Evolutionary conservation across 345 rosid species (phyloP).

Genomic region (Conringia planisiliqua): DNA sequence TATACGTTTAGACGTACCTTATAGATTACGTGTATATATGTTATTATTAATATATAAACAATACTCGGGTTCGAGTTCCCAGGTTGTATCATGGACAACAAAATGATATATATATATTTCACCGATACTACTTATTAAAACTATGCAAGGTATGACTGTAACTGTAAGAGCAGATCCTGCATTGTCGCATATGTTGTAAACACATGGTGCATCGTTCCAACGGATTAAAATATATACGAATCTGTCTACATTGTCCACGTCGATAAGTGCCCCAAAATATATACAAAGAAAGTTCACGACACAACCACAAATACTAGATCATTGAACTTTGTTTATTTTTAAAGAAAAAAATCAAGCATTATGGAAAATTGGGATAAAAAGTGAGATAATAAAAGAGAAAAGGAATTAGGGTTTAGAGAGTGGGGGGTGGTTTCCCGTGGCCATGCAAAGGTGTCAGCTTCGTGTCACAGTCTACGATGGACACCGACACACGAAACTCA

Average conservation of each 20-base stretch:
- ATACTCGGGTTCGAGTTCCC: slow-evolving; percentile 23
- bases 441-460: slow-evolving; percentile 41
- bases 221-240: slow-evolving; percentile 11
- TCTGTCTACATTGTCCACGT: slow-evolving; percentile 22
- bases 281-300: neutral
- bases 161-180: slow-evolving; percentile 32
- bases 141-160: slow-evolving; percentile 14
- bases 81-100: slow-evolving; percentile 5
- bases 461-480: slow-evolving; percentile 39
- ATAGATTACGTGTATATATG: slow-evolving; percentile 14
- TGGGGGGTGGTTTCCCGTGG: slow-evolving; percentile 34
- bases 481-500: slow-evolving; percentile 44
- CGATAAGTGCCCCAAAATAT: neutral
- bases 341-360: too few relatives aligned
- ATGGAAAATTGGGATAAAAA: neutral
- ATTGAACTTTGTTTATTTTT: neutral
- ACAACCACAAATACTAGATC: neutral
- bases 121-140: slow-evolving; percentile 1
- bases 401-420: slow-evolving; percentile 21
- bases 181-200: slow-evolving; percentile 32
- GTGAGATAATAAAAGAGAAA: neutral
- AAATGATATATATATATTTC: slow-evolving; percentile 6
- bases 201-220: slow-evolving; percentile 31
- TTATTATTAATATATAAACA: neutral
- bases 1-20: slow-evolving; percentile 9